Evolutionary conservation across 1,284 basidiomycete species (phyloP).

Genomic region (Somion occarium): DNA sequence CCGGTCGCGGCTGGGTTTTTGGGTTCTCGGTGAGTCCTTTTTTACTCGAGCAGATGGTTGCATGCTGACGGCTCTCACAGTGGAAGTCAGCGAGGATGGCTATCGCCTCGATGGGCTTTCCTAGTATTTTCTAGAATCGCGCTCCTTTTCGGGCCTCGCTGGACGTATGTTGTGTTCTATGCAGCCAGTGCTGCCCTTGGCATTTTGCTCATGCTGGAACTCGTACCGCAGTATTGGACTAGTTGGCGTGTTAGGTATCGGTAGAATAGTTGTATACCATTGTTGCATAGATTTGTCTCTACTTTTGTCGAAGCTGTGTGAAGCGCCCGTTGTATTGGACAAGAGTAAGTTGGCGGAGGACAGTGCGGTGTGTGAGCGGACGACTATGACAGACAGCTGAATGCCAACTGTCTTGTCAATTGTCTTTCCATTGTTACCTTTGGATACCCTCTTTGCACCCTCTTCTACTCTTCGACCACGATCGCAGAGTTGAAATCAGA

Average conservation of each 20-base stretch:
- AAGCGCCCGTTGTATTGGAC: background rate
- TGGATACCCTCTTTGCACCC: no score
- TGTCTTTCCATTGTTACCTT: background rate
- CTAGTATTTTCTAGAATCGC: constrained; percentile 44
- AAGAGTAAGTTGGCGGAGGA: background rate
- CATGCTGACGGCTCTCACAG: constrained; percentile 6
- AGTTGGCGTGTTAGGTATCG: background rate
- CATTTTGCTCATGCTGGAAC: constrained; percentile 16
- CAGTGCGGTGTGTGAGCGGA: background rate
- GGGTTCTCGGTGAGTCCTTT: constrained; percentile 10
- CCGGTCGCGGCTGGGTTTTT: constrained; percentile 14
- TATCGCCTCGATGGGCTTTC: constrained; percentile 29
- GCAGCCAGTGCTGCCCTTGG: constrained; percentile 24
- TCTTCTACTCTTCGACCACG: no score
- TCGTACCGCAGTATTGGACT: background rate
- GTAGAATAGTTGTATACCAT: background rate
- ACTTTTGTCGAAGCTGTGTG: background rate
- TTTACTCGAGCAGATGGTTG: background rate
- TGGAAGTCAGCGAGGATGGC: constrained; percentile 1
- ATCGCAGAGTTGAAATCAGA: no score
- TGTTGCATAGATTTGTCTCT: background rate
- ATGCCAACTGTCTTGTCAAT: no score
- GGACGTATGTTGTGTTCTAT: constrained; percentile 60
- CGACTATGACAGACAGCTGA: background rate
- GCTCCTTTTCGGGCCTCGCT: constrained; percentile 55